Percentiles rank a stretch among this genome's conserved stretches.
These are phyloP conservation scores for Ascoidea rubescens DNA, from an alignment of 805 yeast genomes.

Conservation along the genomic window DNA sequence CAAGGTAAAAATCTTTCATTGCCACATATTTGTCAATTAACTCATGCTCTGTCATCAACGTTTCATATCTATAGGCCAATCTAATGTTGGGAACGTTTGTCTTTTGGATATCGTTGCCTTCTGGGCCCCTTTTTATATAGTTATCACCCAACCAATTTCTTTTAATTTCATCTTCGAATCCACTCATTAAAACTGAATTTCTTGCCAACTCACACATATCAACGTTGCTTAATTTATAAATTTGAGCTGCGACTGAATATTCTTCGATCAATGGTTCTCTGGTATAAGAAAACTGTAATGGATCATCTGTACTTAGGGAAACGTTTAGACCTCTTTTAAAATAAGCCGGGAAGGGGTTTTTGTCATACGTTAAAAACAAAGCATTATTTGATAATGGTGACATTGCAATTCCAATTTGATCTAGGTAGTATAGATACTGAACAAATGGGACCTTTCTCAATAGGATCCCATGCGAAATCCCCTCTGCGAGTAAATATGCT, in stretches of 20 bases:
- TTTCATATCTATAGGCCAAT: slow-evolving; percentile 71
- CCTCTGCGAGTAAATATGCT: slow-evolving; percentile 79
- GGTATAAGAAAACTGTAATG: slow-evolving; percentile 92
- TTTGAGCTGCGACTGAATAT: slow-evolving; percentile 96
- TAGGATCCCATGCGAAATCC: slow-evolving; percentile 90
- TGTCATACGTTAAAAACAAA: slow-evolving; percentile 85
- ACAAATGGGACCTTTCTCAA: slow-evolving; percentile 89
- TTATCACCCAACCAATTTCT: slow-evolving; percentile 81
- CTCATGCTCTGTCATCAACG: slow-evolving; percentile 56
- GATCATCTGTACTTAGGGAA: slow-evolving; percentile 93
- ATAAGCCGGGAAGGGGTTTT: slow-evolving; percentile 86
- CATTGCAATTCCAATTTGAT: slow-evolving; percentile 97
- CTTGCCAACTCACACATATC: slow-evolving; percentile 96
- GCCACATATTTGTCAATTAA: slow-evolving; percentile 45
- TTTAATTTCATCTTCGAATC: slow-evolving; percentile 80
- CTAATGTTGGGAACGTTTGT: slow-evolving; percentile 91
- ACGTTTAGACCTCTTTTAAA: slow-evolving; percentile 91
- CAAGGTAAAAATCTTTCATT: slow-evolving; percentile 7
- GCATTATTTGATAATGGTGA: slow-evolving; percentile 97
- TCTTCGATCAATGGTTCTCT: slow-evolving; percentile 96
- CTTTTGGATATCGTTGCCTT: slow-evolving; percentile 81
- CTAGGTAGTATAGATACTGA: slow-evolving; percentile 84
- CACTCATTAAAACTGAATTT: slow-evolving; percentile 87
- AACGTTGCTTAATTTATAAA: slow-evolving; percentile 83
- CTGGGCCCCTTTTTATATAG: slow-evolving; percentile 37